Conservation (phyloP, 495 filamentous ascomycete species). For the Jackrogersella minutella region DNA sequence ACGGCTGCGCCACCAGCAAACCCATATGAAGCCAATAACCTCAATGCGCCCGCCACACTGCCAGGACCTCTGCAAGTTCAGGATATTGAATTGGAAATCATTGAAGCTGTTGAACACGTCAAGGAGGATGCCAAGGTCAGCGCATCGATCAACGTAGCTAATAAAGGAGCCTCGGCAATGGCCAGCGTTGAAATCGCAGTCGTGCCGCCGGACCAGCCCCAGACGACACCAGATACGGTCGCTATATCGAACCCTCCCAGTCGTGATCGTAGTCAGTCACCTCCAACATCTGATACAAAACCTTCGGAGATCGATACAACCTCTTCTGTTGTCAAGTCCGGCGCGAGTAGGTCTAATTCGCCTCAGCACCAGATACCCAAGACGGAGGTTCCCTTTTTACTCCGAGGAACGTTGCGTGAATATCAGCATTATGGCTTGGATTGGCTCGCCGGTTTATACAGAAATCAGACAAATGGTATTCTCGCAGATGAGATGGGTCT, state of each 20-base stretch:
- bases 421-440: conserved; percentile 97
- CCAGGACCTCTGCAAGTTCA: conserved; percentile 31
- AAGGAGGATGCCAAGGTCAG: conserved; percentile 45
- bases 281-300: conserved; percentile 70
- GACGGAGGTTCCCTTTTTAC: conserved; percentile 84
- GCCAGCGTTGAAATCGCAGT: conserved; percentile 40
- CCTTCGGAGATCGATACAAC: conserved; percentile 73
- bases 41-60: conserved; percentile 2
- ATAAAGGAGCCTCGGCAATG: conserved; percentile 6
- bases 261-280: conserved; percentile 60
- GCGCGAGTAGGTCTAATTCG: conserved; percentile 52
- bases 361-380: conserved; percentile 59
- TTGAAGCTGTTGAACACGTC: conserved; percentile 46
- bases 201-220: conserved; percentile 30
- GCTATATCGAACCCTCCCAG: conserved; percentile 50
- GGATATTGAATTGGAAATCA: conserved; percentile 35
- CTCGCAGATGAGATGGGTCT: conserved; percentile 99
- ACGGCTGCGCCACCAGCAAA: conserved; percentile 5
- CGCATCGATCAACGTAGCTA: conserved; percentile 40
- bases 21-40: conserved; percentile 21
- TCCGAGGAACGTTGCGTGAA: conserved; percentile 90
- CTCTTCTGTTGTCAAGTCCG: conserved; percentile 63
- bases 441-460: conserved; percentile 93
- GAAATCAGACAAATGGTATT: conserved; percentile 94
- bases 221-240: conserved; percentile 48